phyloP scores from a whole-genome alignment of 192 early-diverging fungal genomes.

The Backusella australiensis region DNA sequence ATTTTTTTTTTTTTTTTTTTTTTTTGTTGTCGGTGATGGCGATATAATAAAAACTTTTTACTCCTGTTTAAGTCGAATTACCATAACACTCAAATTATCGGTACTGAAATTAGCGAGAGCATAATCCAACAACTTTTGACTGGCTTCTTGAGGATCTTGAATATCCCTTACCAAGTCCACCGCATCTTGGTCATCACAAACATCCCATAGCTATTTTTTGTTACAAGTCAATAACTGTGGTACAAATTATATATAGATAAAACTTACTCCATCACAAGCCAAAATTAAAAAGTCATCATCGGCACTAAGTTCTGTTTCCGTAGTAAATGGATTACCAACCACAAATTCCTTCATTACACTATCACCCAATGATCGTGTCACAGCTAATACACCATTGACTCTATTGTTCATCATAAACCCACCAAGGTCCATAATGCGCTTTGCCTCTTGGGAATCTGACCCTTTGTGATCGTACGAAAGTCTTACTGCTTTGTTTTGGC shows the following conservation, averaged over 20 bases:
- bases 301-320: conserved; percentile 76
- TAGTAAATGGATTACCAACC: conserved; percentile 94
- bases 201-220: conserved; percentile 86
- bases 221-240: not conserved
- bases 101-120: conserved; percentile 91
- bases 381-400: conserved; percentile 95
- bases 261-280: conserved; percentile 94
- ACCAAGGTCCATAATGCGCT: conserved; percentile 88
- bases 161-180: conserved; percentile 82
- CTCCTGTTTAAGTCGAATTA: conserved; percentile 53
- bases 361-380: conserved; percentile 95
- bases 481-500: conserved; percentile 76
- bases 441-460: conserved; percentile 84
- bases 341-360: conserved; percentile 96
- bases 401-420: conserved; percentile 98
- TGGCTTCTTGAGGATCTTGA: conserved; percentile 73
- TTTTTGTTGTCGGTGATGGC: not conserved
- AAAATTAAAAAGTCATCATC: conserved; percentile 85
- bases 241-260: not conserved
- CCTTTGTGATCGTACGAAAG: conserved; percentile 99
- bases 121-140: conserved; percentile 76
- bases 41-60: not conserved
- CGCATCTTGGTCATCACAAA: conserved; percentile 92
- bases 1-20: too few species aligned
- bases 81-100: conserved; percentile 94